phyloP scores from a whole-genome alignment of 257 asterid species.

The Primulina huaijiensis region DNA sequence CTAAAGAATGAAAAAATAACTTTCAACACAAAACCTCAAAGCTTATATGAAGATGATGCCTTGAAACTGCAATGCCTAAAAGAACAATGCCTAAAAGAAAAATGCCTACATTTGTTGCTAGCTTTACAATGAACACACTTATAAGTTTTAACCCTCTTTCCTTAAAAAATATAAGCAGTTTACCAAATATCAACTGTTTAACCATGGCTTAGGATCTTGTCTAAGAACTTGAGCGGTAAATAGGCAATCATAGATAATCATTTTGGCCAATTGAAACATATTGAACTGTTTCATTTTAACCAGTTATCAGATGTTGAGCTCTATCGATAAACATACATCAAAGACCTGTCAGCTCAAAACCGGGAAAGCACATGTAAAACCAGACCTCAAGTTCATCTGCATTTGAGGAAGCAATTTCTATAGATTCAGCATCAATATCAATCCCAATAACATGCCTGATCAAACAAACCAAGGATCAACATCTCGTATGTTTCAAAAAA shows the following conservation, averaged over 20 bases:
- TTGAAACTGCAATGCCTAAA: background rate
- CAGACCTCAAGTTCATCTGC: slow-evolving; percentile 81
- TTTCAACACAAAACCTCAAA: background rate
- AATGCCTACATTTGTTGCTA: background rate
- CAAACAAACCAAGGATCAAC: slow-evolving; percentile 23
- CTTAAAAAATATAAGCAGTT: too few relatives aligned
- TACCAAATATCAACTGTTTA: too few relatives aligned
- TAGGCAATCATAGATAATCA: background rate
- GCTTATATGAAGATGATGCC: background rate
- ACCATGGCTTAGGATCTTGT: too few relatives aligned
- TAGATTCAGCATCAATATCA: slow-evolving; percentile 78
- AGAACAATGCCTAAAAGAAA: too few relatives aligned
- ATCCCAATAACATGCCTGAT: slow-evolving; percentile 70
- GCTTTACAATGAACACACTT: background rate
- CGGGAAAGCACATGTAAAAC: background rate
- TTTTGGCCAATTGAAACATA: background rate
- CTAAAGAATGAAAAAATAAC: background rate
- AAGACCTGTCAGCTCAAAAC: background rate
- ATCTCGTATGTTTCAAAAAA: background rate
- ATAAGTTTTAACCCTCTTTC: too few relatives aligned
- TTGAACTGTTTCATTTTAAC: background rate
- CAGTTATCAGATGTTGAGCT: background rate
- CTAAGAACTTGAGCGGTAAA: too few relatives aligned
- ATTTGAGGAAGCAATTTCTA: slow-evolving; percentile 78
- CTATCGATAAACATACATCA: background rate